Evolutionary conservation across 352 stramenopile species (phyloP), one percentile per base, ranked within the genome.

Genomic region (Globisporangium okanoganense): DNA sequence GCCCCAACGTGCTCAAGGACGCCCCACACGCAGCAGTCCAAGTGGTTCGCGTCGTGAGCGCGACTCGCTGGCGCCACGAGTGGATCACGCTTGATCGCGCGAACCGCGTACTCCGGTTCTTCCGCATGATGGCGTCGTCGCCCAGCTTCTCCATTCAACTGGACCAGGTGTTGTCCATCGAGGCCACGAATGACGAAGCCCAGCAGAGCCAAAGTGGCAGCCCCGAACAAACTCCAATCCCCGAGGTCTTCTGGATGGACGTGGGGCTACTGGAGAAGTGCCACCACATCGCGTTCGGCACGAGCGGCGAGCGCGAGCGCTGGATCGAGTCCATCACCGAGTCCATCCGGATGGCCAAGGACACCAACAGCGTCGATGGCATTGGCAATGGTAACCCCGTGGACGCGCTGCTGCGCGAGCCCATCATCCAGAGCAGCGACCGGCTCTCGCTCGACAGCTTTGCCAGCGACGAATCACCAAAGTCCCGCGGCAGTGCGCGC

Each of bases 231-330:
- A 33, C 29, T 6, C 5, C 59, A 7, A 13, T 27, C 0, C 25
- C 53, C 16, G 50, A 61, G 22, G 47, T 88, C n/a, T 76, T 71
- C 40, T 88, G 78, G 79, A 43, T 89, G 38, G 67, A 76, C 10
- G 53, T 87, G 7, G 75, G 64, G 20, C 63, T 64, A 9, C 58
- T 87, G 20, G 66, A 64, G 41, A 77, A 71, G 22, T 82, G 75
- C 24, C 72, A 85, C 31, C 75, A 85, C 56, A 22, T 88, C 7
- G 77, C 73, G 6, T 85, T 88, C 35, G 67, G 65, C 0, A 72
- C 60, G 1, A 25, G 22, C 6, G 53, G 67, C 29, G 74, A 83
- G 45, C 78, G 71, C 5, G 41, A 66, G 10, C 69, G 69, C 7
- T 85, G 78, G 78, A 52, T 60, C 12, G 22, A 56, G 5, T 44